phyloP scores from a whole-genome alignment of 495 filamentous ascomycete species.

The Rhypophila decipiens region DNA sequence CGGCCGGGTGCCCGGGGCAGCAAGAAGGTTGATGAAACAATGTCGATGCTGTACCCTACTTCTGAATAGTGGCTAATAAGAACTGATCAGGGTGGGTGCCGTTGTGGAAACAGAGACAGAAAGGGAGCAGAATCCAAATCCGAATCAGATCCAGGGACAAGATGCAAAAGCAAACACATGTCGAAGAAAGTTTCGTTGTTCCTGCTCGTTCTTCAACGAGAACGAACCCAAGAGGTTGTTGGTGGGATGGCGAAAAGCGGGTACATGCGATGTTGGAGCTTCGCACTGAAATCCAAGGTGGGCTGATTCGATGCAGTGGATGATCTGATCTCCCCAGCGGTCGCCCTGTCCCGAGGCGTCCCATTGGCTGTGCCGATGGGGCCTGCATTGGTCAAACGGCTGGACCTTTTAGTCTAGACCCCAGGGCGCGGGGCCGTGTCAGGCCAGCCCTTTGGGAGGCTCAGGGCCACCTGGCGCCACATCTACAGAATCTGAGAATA shows the following conservation, averaged over 20 bases:
- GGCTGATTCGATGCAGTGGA: slow-evolving; percentile 25
- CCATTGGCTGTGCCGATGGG: slow-evolving; percentile 12
- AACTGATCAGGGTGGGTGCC: no score
- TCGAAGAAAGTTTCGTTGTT: neutral
- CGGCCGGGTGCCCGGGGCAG: no score
- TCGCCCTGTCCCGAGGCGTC: neutral
- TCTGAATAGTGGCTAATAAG: no score
- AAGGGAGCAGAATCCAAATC: neutral
- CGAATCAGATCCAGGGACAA: neutral
- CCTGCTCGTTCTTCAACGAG: no score
- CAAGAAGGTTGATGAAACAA: no score
- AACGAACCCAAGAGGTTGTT: no score
- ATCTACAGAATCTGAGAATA: no score
- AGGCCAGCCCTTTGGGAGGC: slow-evolving; percentile 13
- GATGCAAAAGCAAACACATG: neutral
- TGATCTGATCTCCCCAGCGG: slow-evolving; percentile 22
- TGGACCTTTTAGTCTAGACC: slow-evolving; percentile 13
- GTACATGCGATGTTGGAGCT: slow-evolving; percentile 17
- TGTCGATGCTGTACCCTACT: no score
- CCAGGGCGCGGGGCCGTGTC: slow-evolving; percentile 8
- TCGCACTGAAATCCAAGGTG: slow-evolving; percentile 13
- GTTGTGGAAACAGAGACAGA: neutral
- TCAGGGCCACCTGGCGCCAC: slow-evolving; percentile 16
- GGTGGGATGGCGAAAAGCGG: slow-evolving; percentile 8
- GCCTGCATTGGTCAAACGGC: slow-evolving; percentile 13